A percentile compares a stretch with the other conserved stretches of the same genome.
phyloP scores from a whole-genome alignment of 345 rosid genomes.

The Eutrema yunnanense region DNA sequence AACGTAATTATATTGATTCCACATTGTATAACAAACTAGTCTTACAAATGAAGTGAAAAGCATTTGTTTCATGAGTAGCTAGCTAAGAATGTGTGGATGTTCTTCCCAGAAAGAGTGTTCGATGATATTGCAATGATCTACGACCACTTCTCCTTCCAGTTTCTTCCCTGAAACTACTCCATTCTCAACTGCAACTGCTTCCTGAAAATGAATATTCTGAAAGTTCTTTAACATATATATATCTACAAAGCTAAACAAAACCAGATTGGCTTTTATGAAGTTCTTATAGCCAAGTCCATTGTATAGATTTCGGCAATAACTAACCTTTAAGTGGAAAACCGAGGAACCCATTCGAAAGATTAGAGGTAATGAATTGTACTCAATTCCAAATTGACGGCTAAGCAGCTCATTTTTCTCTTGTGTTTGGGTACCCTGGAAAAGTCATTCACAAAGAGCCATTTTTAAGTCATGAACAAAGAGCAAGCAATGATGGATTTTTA shows the following conservation, averaged over 20 bases:
- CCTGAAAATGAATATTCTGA: constrained; percentile 28
- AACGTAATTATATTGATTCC: neutral
- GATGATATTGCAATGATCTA: constrained; percentile 57
- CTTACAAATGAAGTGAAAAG: constrained; percentile 3
- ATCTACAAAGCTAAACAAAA: constrained; percentile 1
- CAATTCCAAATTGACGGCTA: constrained; percentile 51
- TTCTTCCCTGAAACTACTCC: constrained; percentile 16
- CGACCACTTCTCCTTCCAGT: constrained; percentile 24
- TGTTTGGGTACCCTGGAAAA: constrained; percentile 72
- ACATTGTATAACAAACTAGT: neutral
- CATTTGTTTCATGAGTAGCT: neutral
- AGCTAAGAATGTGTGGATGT: constrained; percentile 42
- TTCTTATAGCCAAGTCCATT: neutral
- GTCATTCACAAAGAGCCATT: constrained; percentile 1
- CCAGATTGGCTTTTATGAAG: neutral
- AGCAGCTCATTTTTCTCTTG: constrained; percentile 70
- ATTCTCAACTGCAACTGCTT: constrained; percentile 17
- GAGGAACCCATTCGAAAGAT: constrained; percentile 82
- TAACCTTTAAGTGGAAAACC: constrained; percentile 41
- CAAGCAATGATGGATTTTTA: neutral
- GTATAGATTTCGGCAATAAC: neutral
- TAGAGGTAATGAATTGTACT: constrained; percentile 50
- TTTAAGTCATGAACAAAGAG: neutral
- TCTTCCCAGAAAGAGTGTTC: constrained; percentile 60
- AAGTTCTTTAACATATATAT: neutral